Evolutionary conservation across 176 grass and related monocot species (phyloP).

Genomic region (Hordeum marinum): DNA sequence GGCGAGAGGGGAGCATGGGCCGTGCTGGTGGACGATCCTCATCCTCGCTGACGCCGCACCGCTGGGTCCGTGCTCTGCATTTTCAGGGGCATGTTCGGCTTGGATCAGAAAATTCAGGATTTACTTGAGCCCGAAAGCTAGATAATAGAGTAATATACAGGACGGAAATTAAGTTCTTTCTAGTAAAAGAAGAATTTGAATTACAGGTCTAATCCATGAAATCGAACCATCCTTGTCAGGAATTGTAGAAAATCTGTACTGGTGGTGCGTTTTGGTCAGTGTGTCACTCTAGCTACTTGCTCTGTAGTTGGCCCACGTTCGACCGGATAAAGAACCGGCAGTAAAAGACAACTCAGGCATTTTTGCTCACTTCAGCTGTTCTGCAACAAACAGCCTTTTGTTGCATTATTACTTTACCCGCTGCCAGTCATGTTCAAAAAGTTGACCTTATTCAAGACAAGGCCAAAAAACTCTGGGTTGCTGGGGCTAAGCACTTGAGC

Average conservation of each 20-base stretch:
- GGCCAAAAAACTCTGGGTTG: too few relatives aligned
- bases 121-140: background rate
- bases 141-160: background rate
- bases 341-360: background rate
- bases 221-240: background rate
- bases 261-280: background rate
- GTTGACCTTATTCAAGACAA: too few relatives aligned
- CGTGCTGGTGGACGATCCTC: conserved; percentile 49
- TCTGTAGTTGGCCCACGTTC: background rate
- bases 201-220: background rate
- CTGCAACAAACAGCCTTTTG: background rate
- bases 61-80: conserved; percentile 27
- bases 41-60: conserved; percentile 14
- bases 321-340: background rate
- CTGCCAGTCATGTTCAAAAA: background rate
- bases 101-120: background rate
- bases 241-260: background rate
- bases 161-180: background rate
- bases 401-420: background rate
- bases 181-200: background rate
- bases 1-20: conserved; percentile 63
- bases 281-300: background rate
- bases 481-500: too few relatives aligned
- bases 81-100: conserved; percentile 2
- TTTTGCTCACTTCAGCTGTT: background rate